These are phyloP conservation scores for Cylindrotheca fusiformis DNA, from an alignment of 108 stramenopile genomes.

Conservation along the genomic window DNA sequence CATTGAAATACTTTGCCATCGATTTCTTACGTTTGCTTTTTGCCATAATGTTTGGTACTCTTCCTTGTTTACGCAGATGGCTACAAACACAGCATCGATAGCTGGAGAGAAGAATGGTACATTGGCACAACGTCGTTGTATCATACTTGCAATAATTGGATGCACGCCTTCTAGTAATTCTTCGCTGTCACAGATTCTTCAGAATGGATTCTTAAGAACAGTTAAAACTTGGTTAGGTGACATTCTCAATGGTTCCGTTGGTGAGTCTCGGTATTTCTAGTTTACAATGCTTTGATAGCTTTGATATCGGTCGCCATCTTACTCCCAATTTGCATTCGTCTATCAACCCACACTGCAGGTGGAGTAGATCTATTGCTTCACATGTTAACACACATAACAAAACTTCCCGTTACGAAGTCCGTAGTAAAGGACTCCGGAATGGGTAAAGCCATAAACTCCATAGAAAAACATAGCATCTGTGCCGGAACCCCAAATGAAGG, in stretches of 20 bases:
- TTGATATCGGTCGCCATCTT: background rate
- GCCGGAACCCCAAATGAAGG: conserved; percentile 64
- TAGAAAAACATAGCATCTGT: conserved; percentile 78
- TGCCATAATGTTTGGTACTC: conserved; percentile 11
- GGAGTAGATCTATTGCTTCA: conserved; percentile 80
- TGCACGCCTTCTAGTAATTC: conserved; percentile 45
- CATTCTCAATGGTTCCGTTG: conserved; percentile 58
- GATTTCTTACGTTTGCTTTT: no score
- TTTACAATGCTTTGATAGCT: background rate
- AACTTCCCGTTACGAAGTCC: conserved; percentile 81
- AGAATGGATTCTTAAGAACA: conserved; percentile 53
- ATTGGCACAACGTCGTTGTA: conserved; percentile 54
- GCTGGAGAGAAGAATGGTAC: conserved; percentile 25
- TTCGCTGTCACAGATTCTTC: conserved; percentile 45
- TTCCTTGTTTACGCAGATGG: conserved; percentile 33
- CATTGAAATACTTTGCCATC: no score
- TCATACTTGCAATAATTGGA: conserved; percentile 60
- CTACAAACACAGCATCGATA: conserved; percentile 8
- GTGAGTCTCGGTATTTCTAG: conserved; percentile 29
- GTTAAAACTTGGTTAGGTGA: conserved; percentile 82
- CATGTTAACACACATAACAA: conserved; percentile 60
- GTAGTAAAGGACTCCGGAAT: conserved; percentile 69
- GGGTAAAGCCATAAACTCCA: conserved; percentile 74
- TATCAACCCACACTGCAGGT: conserved; percentile 24
- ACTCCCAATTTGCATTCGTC: background rate